Evolutionary conservation across 345 rosid genomes (phyloP).

Genomic region (Pistacia integerrima): DNA sequence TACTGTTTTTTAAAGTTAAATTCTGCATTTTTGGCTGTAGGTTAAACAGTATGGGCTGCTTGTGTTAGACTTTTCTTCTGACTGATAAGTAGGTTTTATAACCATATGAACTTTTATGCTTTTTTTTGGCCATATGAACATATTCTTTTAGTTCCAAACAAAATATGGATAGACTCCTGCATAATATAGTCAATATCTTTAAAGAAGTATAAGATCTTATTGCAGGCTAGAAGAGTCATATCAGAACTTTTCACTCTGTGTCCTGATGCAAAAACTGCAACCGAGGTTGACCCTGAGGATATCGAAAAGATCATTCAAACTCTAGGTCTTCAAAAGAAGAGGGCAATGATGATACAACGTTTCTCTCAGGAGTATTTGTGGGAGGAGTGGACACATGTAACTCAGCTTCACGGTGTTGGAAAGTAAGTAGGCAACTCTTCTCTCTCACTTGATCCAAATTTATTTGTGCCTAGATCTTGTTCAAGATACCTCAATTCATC

Average conservation of each 20-base stretch:
- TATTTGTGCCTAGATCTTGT: background rate
- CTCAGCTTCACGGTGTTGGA: constrained; percentile 77
- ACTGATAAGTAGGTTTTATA: background rate
- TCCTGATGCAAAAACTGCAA: constrained; percentile 68
- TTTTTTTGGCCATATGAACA: background rate
- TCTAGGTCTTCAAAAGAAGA: constrained; percentile 64
- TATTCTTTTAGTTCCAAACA: background rate
- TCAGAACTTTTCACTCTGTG: constrained; percentile 54
- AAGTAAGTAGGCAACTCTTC: constrained; percentile 41
- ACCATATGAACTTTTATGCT: background rate
- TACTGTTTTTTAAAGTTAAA: background rate
- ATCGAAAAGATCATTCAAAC: constrained; percentile 49
- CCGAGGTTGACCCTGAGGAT: constrained; percentile 38
- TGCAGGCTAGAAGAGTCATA: constrained; percentile 52
- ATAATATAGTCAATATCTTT: background rate
- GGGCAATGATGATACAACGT: constrained; percentile 56
- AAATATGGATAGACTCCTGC: background rate
- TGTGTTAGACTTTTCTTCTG: background rate
- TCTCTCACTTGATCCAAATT: background rate
- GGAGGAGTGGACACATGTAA: constrained; percentile 77
- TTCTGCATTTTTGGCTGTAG: background rate
- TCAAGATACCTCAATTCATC: background rate
- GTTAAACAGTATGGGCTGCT: background rate
- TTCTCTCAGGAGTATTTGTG: constrained; percentile 66
- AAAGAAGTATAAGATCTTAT: constrained; percentile 2